Conservation (phyloP, 352 stramenopile genomes). For the Pythium brassicae region DNA sequence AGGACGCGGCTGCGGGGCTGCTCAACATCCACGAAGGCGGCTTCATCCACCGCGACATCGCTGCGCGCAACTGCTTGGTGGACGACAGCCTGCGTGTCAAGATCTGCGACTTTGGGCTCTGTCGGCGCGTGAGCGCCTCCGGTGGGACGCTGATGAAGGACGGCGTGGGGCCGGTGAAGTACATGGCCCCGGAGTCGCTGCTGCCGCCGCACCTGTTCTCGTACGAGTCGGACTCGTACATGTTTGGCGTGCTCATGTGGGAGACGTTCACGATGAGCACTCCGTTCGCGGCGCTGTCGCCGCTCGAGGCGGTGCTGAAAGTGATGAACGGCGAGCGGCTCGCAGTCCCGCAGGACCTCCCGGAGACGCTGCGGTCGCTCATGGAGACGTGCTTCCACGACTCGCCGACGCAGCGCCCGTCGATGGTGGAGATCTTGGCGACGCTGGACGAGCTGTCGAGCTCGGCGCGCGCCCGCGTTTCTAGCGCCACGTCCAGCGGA, state of each 20-base stretch:
- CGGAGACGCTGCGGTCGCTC: slow-evolving; percentile 39
- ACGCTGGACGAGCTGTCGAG: slow-evolving; percentile 30
- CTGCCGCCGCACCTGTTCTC: slow-evolving; percentile 72
- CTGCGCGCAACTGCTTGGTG: slow-evolving; percentile 74
- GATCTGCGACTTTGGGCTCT: slow-evolving; percentile 80
- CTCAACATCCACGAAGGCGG: slow-evolving; percentile 85
- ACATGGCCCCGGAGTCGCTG: slow-evolving; percentile 80
- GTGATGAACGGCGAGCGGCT: slow-evolving; percentile 62
- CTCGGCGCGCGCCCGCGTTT: background rate
- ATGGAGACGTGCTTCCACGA: slow-evolving; percentile 75
- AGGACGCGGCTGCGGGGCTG: slow-evolving; percentile 63
- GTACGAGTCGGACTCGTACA: slow-evolving; percentile 74
- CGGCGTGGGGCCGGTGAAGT: slow-evolving; percentile 70
- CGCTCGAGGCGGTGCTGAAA: slow-evolving; percentile 57
- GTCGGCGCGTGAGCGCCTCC: slow-evolving; percentile 54
- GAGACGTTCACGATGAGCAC: slow-evolving; percentile 57
- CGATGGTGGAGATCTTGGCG: slow-evolving; percentile 63
- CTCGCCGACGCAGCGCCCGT: slow-evolving; percentile 50
- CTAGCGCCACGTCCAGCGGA: background rate
- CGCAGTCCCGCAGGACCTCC: slow-evolving; percentile 35
- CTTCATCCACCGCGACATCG: slow-evolving; percentile 80
- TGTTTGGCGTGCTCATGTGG: slow-evolving; percentile 85
- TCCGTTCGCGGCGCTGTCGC: slow-evolving; percentile 52
- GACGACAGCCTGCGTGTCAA: slow-evolving; percentile 56
- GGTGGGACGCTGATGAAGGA: slow-evolving; percentile 58